A percentile compares a stretch with the other conserved stretches of the same genome.
These are phyloP conservation scores for Apiospora arundinis DNA, from an alignment of 2,329 filamentous ascomycete species.

Conservation along the genomic window DNA sequence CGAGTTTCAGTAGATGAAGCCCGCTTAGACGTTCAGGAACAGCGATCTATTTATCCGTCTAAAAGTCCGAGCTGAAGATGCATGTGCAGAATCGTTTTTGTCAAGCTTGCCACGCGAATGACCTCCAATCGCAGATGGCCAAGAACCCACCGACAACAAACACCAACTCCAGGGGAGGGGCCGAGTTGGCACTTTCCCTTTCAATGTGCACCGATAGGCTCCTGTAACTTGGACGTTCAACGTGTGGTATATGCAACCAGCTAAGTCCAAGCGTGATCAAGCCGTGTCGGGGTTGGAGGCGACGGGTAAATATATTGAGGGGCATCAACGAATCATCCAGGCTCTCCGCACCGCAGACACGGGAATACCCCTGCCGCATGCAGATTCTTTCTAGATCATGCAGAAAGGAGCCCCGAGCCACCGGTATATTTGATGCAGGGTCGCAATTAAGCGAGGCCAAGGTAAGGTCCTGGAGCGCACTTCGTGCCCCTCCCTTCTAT, in stretches of 20 bases:
- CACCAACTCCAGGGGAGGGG: neutral
- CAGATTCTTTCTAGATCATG: neutral
- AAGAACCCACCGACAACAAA: neutral
- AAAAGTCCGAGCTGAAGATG: neutral
- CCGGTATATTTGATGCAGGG: neutral
- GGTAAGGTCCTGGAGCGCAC: neutral
- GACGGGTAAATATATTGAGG: slow-evolving; percentile 11
- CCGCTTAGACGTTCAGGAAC: neutral
- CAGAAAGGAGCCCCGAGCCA: neutral
- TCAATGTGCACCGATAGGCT: neutral
- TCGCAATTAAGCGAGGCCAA: neutral
- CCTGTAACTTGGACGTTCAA: neutral
- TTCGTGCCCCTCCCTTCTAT: neutral
- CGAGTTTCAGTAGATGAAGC: neutral
- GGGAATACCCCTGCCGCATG: neutral
- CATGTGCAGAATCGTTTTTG: neutral
- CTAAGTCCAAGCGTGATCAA: neutral
- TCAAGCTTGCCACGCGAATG: neutral
- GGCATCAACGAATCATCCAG: neutral
- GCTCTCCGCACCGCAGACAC: neutral
- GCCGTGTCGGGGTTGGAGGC: neutral
- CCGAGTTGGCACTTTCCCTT: neutral
- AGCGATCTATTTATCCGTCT: neutral
- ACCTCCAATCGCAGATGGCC: neutral
- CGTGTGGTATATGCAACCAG: neutral